A percentile compares a stretch with the other conserved stretches of the same genome.
Evolutionary conservation across 495 filamentous ascomycete species (phyloP).

Genomic region (Zalerion maritima): DNA sequence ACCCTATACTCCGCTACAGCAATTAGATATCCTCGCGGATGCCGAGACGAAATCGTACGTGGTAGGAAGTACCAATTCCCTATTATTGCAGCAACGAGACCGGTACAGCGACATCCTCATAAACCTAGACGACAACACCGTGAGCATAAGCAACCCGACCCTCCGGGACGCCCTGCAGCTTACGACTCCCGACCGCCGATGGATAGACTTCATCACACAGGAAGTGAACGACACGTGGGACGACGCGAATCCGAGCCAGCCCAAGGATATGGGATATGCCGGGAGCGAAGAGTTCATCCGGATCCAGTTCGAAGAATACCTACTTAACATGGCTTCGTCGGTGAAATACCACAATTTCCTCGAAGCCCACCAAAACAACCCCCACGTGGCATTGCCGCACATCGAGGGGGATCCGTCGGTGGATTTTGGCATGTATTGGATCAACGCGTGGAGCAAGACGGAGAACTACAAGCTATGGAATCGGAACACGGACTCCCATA

Average conservation of each 20-base stretch:
- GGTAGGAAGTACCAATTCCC: constrained; percentile 89
- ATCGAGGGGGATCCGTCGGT: constrained; percentile 71
- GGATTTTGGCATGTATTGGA: constrained; percentile 68
- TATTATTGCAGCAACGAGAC: constrained; percentile 86
- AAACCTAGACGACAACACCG: constrained; percentile 81
- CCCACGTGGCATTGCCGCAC: constrained; percentile 42
- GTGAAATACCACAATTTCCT: constrained; percentile 83
- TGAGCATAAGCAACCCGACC: constrained; percentile 69
- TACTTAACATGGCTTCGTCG: constrained; percentile 73
- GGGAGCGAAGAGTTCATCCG: constrained; percentile 97
- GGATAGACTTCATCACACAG: constrained; percentile 92
- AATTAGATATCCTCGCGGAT: constrained; percentile 87
- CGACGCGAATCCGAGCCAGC: constrained; percentile 69
- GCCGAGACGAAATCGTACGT: constrained; percentile 93
- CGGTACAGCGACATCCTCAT: constrained; percentile 96
- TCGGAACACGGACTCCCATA: constrained; percentile 54
- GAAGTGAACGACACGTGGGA: constrained; percentile 95
- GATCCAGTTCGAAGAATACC: constrained; percentile 94
- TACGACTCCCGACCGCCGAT: constrained; percentile 76
- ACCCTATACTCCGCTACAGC: constrained; percentile 91
- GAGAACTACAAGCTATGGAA: constrained; percentile 83
- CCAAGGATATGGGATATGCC: constrained; percentile 87
- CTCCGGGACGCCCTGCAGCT: constrained; percentile 65
- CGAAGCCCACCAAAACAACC: constrained; percentile 41
- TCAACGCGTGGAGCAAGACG: constrained; percentile 68